phyloP scores from a whole-genome alignment of 192 early-diverging fungal genomes.

The Chytriomyces confervae region DNA sequence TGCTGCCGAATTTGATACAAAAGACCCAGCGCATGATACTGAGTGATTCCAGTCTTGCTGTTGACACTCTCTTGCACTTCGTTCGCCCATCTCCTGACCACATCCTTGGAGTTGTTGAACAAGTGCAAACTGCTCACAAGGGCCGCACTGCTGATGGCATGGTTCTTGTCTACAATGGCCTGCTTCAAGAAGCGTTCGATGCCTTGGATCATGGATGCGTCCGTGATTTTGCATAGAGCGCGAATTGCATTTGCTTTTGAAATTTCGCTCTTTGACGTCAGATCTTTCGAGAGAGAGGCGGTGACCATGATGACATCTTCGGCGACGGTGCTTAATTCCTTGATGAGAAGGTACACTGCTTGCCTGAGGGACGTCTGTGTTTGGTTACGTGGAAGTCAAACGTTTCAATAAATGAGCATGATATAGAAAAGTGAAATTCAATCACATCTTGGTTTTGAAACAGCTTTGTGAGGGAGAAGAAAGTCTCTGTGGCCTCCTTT shows the following conservation, averaged over 20 bases:
- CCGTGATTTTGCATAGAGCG: conserved; percentile 92
- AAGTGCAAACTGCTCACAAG: conserved; percentile 90
- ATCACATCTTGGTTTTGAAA: conserved; percentile 92
- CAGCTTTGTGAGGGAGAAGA: conserved; percentile 97
- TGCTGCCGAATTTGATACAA: conserved; percentile 94
- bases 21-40: conserved; percentile 98
- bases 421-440: conserved; percentile 10
- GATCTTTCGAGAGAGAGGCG: conserved; percentile 92
- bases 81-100: conserved; percentile 95
- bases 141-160: conserved; percentile 86
- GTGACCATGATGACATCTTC: conserved; percentile 99
- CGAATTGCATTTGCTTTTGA: conserved; percentile 95
- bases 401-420: conserved; percentile 5
- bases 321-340: conserved; percentile 91
- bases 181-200: conserved; percentile 97
- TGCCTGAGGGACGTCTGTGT: conserved; percentile 87
- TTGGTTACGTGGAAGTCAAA: background rate
- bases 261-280: conserved; percentile 91
- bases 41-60: conserved; percentile 86
- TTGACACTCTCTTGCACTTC: conserved; percentile 95
- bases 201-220: conserved; percentile 93
- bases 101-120: conserved; percentile 83
- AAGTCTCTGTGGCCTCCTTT: conserved; percentile 93
- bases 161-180: conserved; percentile 93
- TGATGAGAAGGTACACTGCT: conserved; percentile 97